These are phyloP conservation scores for Daldinia sp. DNA, from an alignment of 2,329 filamentous ascomycete genomes.

Conservation along the genomic window DNA sequence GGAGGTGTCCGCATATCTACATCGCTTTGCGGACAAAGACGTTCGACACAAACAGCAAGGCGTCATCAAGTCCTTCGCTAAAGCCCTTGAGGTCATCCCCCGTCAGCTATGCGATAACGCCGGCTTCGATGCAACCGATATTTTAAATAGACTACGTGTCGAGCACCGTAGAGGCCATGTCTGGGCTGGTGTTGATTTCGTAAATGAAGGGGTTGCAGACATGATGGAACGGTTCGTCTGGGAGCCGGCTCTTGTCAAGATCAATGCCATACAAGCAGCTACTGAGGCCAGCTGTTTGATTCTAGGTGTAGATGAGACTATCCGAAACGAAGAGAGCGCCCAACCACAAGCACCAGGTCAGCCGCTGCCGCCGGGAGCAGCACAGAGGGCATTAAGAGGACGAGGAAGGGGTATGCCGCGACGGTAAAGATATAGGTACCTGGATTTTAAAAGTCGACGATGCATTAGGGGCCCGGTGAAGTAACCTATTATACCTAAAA, in stretches of 20 bases:
- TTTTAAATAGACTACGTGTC: slow-evolving; percentile 94
- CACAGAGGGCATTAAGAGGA: slow-evolving; percentile 87
- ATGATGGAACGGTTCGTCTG: slow-evolving; percentile 97
- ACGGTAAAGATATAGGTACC: slow-evolving; percentile 61
- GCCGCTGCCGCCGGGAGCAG: slow-evolving; percentile 81
- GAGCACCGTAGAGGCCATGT: slow-evolving; percentile 93
- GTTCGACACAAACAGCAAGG: slow-evolving; percentile 95
- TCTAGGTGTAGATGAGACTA: slow-evolving; percentile 96
- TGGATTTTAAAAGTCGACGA: slow-evolving; percentile 1
- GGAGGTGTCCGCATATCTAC: slow-evolving; percentile 94
- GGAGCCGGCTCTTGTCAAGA: slow-evolving; percentile 96
- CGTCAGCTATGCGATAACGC: slow-evolving; percentile 98
- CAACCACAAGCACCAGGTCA: slow-evolving; percentile 83
- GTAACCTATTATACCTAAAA: slow-evolving; percentile 40
- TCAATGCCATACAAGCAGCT: slow-evolving; percentile 96
- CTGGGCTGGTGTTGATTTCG: slow-evolving; percentile 97
- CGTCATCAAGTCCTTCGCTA: slow-evolving; percentile 97
- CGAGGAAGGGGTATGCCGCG: slow-evolving; percentile 91
- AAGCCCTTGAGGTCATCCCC: slow-evolving; percentile 95
- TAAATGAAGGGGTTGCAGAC: slow-evolving; percentile 89
- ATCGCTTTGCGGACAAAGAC: slow-evolving; percentile 91
- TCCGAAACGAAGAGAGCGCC: slow-evolving; percentile 95
- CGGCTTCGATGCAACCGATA: slow-evolving; percentile 97
- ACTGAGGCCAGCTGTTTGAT: slow-evolving; percentile 97
- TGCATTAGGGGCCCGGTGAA: slow-evolving; percentile 18